Evolutionary conservation across 1,284 basidiomycete genomes (phyloP).

Genomic region (Porodaedalea pini): DNA sequence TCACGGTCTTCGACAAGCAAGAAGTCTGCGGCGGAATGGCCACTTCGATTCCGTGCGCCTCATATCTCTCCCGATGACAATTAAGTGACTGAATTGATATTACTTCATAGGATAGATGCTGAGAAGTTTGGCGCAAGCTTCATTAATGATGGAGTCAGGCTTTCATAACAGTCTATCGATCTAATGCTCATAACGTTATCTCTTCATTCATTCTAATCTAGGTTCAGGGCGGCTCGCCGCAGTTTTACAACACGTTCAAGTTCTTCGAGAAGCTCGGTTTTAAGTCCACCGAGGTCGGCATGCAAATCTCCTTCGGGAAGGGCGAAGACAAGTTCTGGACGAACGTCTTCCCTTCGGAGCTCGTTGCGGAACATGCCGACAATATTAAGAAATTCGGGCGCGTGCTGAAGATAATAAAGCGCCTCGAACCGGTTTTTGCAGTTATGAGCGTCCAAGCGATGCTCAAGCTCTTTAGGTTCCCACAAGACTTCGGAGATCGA

Average conservation of each 20-base stretch:
- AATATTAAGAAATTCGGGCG: conserved; percentile 61
- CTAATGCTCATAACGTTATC: not conserved
- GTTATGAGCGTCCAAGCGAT: conserved; percentile 57
- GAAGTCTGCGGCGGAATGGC: conserved; percentile 57
- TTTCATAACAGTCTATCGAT: not conserved
- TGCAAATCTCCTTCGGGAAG: conserved; percentile 65
- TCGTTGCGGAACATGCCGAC: conserved; percentile 42
- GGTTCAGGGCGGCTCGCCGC: conserved; percentile 51
- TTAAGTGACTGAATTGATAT: not conserved
- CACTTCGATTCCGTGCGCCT: conserved; percentile 42
- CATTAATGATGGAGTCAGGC: conserved; percentile 53
- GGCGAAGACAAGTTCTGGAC: conserved; percentile 60
- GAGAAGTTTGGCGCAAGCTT: conserved; percentile 47
- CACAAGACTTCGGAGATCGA: conserved; percentile 52
- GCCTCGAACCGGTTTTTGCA: conserved; percentile 52
- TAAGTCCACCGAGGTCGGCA: conserved; percentile 48
- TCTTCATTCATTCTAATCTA: not conserved
- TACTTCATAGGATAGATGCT: conserved; percentile 38
- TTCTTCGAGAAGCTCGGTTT: conserved; percentile 56
- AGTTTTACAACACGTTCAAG: conserved; percentile 56
- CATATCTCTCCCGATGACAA: not conserved
- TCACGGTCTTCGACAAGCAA: conserved; percentile 53
- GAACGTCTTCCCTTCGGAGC: conserved; percentile 58
- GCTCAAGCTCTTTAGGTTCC: conserved; percentile 56
- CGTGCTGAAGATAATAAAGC: conserved; percentile 51